These are phyloP conservation scores for Cladophialophora bantiana DNA, from an alignment of 2,329 filamentous ascomycete species.

Conservation along the genomic window DNA sequence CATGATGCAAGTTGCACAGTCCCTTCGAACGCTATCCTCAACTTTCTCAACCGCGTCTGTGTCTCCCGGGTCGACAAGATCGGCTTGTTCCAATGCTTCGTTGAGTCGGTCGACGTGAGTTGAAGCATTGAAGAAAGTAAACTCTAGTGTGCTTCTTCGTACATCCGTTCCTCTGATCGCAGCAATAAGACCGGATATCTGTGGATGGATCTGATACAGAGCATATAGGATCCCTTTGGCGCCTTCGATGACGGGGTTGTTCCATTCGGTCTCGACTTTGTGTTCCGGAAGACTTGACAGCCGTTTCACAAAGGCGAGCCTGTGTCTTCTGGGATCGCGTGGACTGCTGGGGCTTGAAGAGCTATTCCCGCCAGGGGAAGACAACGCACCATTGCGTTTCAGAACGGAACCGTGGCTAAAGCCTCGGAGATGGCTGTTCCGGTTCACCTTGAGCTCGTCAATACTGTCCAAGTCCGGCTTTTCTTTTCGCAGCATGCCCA, in stretches of 20 bases:
- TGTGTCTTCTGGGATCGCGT: conserved; percentile 50
- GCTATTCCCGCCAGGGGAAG: conserved; percentile 44
- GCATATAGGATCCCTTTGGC: conserved; percentile 64
- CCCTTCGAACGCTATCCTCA: conserved; percentile 53
- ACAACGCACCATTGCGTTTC: conserved; percentile 46
- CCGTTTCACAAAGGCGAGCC: conserved; percentile 57
- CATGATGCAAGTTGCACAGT: conserved; percentile 58
- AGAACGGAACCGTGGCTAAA: conserved; percentile 65
- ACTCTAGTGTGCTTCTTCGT: conserved; percentile 60
- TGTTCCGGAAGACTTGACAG: conserved; percentile 66
- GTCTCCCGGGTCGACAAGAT: conserved; percentile 58
- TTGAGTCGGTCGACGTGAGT: conserved; percentile 64
- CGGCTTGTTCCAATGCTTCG: conserved; percentile 59
- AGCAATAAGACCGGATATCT: conserved; percentile 55
- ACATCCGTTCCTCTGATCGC: conserved; percentile 55
- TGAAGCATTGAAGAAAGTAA: conserved; percentile 63
- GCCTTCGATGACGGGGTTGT: conserved; percentile 61
- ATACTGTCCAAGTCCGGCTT: conserved; percentile 61
- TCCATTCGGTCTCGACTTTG: conserved; percentile 55
- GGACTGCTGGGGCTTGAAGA: conserved; percentile 55
- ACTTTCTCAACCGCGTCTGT: conserved; percentile 52
- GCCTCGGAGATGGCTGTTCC: conserved; percentile 62
- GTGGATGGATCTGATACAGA: conserved; percentile 59
- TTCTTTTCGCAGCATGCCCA: conserved; percentile 67
- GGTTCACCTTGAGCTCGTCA: conserved; percentile 59